Percentiles rank a stretch among this genome's conserved stretches.
Evolutionary conservation across 306 rosid genomes (phyloP).

Genomic region (Senna siamea): DNA sequence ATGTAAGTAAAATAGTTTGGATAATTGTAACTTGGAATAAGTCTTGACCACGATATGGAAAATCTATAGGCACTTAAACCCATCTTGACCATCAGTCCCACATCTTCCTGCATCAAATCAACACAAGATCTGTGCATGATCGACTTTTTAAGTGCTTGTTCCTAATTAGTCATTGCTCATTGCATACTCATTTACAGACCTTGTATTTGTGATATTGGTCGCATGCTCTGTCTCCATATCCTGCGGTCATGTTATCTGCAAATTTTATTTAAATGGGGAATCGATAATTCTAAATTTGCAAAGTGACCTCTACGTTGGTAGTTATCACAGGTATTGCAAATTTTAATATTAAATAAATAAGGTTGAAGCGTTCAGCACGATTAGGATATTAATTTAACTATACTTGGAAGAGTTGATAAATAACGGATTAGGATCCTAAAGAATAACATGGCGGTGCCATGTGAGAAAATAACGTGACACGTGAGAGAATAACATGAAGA

Average conservation of each 20-base stretch:
- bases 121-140: background rate
- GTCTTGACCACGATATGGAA: constrained; percentile 46
- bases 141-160: background rate
- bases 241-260: constrained; percentile 32
- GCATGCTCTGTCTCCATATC: constrained; percentile 40
- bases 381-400: no score
- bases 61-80: constrained; percentile 35
- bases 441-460: no score
- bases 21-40: constrained; percentile 30
- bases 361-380: no score
- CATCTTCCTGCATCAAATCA: constrained; percentile 33
- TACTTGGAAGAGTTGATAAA: no score
- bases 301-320: no score
- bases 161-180: background rate
- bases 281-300: background rate
- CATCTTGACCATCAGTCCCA: constrained; percentile 33
- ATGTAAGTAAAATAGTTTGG: background rate
- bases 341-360: no score
- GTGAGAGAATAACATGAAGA: no score
- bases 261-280: background rate
- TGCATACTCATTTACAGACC: constrained; percentile 29
- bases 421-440: no score
- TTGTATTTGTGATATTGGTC: constrained; percentile 48
- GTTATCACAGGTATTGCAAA: no score
- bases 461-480: no score